Evolutionary conservation across 2,329 filamentous ascomycete species (phyloP).

Genomic region (Colletotrichum simmondsii): DNA sequence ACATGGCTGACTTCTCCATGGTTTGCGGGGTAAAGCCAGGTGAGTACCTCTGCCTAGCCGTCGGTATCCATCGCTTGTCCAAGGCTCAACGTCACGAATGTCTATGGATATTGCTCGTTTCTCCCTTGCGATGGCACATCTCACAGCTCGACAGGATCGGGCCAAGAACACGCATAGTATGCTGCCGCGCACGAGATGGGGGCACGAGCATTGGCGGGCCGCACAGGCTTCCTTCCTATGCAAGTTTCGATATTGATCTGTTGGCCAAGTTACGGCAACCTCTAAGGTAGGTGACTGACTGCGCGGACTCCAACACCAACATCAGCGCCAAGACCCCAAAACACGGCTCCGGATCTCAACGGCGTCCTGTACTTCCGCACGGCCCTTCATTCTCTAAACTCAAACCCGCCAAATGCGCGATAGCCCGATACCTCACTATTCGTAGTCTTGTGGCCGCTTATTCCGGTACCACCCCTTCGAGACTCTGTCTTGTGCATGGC

Average conservation of each 20-base stretch:
- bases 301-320: slow-evolving; percentile 7
- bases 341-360: slow-evolving; percentile 33
- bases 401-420: slow-evolving; percentile 5
- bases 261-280: slow-evolving; percentile 29
- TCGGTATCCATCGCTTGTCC: slow-evolving; percentile 2
- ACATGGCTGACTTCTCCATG: not conserved
- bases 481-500: slow-evolving; percentile 1
- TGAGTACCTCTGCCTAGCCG: not conserved
- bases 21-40: slow-evolving; percentile 29
- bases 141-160: not conserved
- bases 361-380: slow-evolving; percentile 28
- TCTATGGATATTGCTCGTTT: not conserved
- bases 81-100: not conserved
- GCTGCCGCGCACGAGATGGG: not conserved
- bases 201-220: not conserved
- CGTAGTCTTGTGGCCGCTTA: not conserved
- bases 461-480: not conserved
- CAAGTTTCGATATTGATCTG: not conserved
- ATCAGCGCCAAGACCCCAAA: slow-evolving; percentile 31
- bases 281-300: not conserved
- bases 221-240: slow-evolving; percentile 9
- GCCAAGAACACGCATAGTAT: not conserved
- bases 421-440: not conserved
- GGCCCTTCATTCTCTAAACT: slow-evolving; percentile 12
- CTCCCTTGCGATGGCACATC: not conserved